Evolutionary conservation across 2,329 filamentous ascomycete species (phyloP), one percentile per base, ranked within the genome.

Genomic region (Peltaster fructicola): DNA sequence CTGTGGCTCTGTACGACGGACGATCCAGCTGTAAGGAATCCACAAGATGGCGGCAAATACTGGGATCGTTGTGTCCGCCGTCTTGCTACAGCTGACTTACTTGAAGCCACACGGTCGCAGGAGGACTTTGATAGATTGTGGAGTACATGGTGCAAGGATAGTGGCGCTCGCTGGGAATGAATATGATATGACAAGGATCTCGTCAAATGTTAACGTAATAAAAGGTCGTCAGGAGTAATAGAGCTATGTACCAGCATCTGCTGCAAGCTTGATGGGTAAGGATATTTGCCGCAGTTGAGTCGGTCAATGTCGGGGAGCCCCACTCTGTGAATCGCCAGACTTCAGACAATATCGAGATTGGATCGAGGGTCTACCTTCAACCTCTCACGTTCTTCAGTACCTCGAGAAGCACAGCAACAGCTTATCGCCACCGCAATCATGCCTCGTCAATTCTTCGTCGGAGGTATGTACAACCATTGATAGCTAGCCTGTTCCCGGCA

Each of bases 401-500:
- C 17, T 8, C 17, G n/a, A 18, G n/a, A 8, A 18, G 8, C 17
- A 8, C n/a, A 8, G n/a, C 8, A 8, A 8, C 8, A 8, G 8
- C 17, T 18, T 5, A 15, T 7, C 17, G 30, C 21, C 17, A 41
- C 38, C 39, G 39, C 41, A 42, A 45, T 31, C 35, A 53, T 53
- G 50, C 39, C 40, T 34, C 50, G 50, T 34, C 48, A 52, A 48
- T 53, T 53, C 46, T 53, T 53, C 39, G 50, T 53, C 33, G 46
- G 47, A 35, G 42, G 43, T 30, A n/a, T n/a, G n/a, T n/a, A n/a
- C n/a, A n/a, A n/a, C n/a, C n/a, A n/a, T n/a, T n/a, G n/a, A n/a
- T 7, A 5, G n/a, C n/a, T 20, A n/a, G 6, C n/a, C 17, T n/a
- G 27, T 24, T 24, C 8, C 10, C 9, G 10, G 10, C 17, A 18